Base-by-base conservation (phyloP, 1,284 basidiomycete genomes). In the Cryptococcus sp. region DNA sequence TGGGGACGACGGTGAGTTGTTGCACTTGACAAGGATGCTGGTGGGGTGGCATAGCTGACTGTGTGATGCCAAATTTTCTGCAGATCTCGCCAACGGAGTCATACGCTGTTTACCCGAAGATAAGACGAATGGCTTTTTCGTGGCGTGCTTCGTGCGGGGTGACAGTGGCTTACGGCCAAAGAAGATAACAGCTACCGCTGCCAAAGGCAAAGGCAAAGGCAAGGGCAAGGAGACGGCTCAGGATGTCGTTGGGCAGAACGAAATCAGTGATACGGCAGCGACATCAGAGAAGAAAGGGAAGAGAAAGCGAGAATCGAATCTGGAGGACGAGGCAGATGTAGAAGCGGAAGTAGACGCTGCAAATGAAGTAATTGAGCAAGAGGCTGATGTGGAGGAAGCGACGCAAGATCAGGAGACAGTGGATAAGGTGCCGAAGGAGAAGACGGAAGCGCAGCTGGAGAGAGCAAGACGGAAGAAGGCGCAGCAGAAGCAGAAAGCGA, bases 51-150 rank as follows among this genome's bases (percentile, higher is more conserved):
- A 5, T 23, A 2, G 50, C 34, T 50, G 39, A 11, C 17, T 20
- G 3, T 6, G 11, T 46, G 10, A 11, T 25, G 10, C 26, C 11
- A 41, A n/a, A 15, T 44, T 16, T 48, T 55, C 23, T 53, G 38
- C 65, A 87, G 87, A 78, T 6, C 77, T 87, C 61, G 87, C 90
- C 1, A 80, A 83, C 7, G 84, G 86, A 2, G 78, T 95, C 20
- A 79, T 96, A 40, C 85, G 93, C n/a, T 96, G 92, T 76, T 82
- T 84, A 23, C 90, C 93, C 39, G 89, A 89, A 60, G 92, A 96
- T 70, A 85, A 83, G 43, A 96, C 93, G 17, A 96, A 96, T 72
- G 93, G 93, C 0, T 97, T 96, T 80, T 96, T 96, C 67, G 92
- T 97, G 20, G 86, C 90, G 25, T 90, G 91, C 74, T 92, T 95